Base-by-base conservation (phyloP, 495 filamentous ascomycete genomes). In the Lepraria neglecta region DNA sequence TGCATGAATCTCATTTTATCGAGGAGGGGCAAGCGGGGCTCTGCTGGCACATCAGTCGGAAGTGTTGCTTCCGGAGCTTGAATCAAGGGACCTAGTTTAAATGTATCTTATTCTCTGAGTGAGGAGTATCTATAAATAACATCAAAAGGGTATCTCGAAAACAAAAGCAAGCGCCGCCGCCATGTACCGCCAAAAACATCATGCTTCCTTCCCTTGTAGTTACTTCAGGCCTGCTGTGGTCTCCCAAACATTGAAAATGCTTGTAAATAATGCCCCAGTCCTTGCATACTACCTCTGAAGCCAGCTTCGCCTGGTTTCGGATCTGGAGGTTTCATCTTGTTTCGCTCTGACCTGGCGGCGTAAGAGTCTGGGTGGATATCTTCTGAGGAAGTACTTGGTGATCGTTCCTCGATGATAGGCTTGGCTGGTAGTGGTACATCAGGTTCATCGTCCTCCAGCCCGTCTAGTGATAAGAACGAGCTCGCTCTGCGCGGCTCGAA, bases 241-340 rank as follows among this genome's bases (percentile, higher is more conserved):
- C 27, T 15, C 19, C 59, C 59, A 10, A 61, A 61, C 24, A 61
- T 33, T 3, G 59, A 61, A 56, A 61, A 61, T 21, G 59, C 42
- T 43, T 61, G 59, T 30, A 61, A 28, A 48, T 61, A 61, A 24
- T 61, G 59, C 42, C 59, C 59, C n/a, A 61, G 31, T 4, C 53
- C 53, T 28, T 61, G 59, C 59, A 61, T 61, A 43, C 59, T 61
- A 12, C 59, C 59, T 17, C 51, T 50, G 17, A 56, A 33, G 33
- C 59, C 59, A 4, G 59, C 11, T 30, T 46, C 24, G 7, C 53
- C 59, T 6, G 52, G 51, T 27, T 35, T 53, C 3, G 48, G 15
- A 15, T 60, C 58, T 6, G 47, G 33, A 3, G 58, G 42, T 27
- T 27, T 60, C 58, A 44, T 60, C 24, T 38, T 31, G 17, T 57